Percentiles rank a stretch among this genome's conserved stretches.
phyloP scores from a whole-genome alignment of 805 yeast species.

The Lachancea meyersii region DNA sequence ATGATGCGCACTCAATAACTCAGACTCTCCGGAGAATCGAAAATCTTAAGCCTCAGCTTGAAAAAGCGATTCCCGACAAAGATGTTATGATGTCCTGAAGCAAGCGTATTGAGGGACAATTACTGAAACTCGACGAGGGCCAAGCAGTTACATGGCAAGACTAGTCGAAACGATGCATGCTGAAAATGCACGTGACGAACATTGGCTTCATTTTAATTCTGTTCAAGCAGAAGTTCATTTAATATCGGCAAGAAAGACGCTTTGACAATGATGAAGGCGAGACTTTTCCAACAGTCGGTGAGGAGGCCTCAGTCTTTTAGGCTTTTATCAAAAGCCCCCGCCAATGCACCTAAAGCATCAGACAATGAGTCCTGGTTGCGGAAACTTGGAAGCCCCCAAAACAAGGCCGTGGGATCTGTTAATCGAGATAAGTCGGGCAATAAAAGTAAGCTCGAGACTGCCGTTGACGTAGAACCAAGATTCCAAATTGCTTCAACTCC shows the following conservation, averaged over 20 bases:
- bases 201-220: too few relatives aligned
- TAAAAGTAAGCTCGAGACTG: neutral
- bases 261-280: neutral
- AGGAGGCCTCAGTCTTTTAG: neutral
- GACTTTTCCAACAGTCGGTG: too few relatives aligned
- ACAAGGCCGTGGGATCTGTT: neutral
- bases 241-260: too few relatives aligned
- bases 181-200: too few relatives aligned
- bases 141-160: too few relatives aligned
- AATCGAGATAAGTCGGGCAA: neutral
- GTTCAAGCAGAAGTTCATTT: too few relatives aligned
- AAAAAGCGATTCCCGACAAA: constrained; percentile 1
- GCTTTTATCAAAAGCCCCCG: constrained; percentile 21
- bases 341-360: constrained; percentile 38
- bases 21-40: constrained; percentile 26
- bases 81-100: constrained; percentile 7
- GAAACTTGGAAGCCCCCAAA: constrained; percentile 12
- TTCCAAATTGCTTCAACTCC: constrained; percentile 17
- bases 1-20: constrained; percentile 25
- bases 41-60: constrained; percentile 11
- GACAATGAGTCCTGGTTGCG: constrained; percentile 42
- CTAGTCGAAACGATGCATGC: too few relatives aligned
- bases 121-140: too few relatives aligned
- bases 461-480: neutral
- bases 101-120: neutral